Evolutionary conservation across 1,284 basidiomycete genomes (phyloP).

Genomic region (Anthracocystis walkeri): DNA sequence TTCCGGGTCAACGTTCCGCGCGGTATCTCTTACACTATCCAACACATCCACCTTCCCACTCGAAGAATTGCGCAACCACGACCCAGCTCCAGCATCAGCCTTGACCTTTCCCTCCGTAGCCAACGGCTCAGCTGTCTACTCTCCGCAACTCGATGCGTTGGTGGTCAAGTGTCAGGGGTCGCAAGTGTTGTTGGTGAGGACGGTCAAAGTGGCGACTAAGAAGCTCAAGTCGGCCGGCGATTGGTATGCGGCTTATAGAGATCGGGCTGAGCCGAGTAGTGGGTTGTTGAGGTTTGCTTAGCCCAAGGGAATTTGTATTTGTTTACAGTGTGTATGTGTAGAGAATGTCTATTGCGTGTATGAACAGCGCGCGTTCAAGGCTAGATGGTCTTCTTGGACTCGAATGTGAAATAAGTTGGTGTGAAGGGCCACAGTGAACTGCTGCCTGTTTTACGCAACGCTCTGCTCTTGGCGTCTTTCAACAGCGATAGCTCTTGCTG

Average conservation of each 20-base stretch:
- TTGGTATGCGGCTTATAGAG: slow-evolving; percentile 54
- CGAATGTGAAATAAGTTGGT: not conserved
- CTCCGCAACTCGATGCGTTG: slow-evolving; percentile 10
- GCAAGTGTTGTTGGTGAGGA: slow-evolving; percentile 14
- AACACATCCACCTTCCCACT: not conserved
- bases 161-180: slow-evolving; percentile 14
- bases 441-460: not conserved
- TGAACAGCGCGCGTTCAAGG: not conserved
- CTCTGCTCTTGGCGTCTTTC: slow-evolving; percentile 9
- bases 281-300: slow-evolving; percentile 16
- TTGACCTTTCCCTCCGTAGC: not conserved
- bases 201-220: slow-evolving; percentile 47
- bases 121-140: slow-evolving; percentile 31
- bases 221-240: slow-evolving; percentile 36
- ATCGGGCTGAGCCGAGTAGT: slow-evolving; percentile 36
- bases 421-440: slow-evolving; percentile 20
- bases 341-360: not conserved
- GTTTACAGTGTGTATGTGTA: not conserved
- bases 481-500: slow-evolving; percentile 5
- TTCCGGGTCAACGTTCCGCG: slow-evolving; percentile 4
- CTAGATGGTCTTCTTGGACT: slow-evolving; percentile 15
- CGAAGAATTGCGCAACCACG: not conserved
- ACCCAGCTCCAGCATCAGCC: not conserved
- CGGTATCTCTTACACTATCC: slow-evolving; percentile 7
- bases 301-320: not conserved